These are phyloP conservation scores for Fistulina hepatica DNA, from an alignment of 1,284 basidiomycete species.

Conservation along the genomic window DNA sequence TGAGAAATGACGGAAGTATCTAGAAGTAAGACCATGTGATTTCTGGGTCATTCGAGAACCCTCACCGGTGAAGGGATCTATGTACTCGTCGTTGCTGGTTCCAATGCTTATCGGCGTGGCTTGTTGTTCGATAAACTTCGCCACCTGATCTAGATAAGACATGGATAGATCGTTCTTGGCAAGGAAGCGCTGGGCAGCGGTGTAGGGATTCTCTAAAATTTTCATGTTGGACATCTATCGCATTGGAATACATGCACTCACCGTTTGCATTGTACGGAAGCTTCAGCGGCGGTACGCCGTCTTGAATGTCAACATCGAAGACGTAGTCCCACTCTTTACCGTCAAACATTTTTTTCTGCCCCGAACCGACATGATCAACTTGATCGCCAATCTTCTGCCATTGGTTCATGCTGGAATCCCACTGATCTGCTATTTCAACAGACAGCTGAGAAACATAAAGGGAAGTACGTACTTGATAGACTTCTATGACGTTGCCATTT, in stretches of 20 bases:
- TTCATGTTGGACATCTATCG: conserved; percentile 7
- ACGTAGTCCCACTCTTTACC: conserved; percentile 98
- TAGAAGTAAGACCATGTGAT: conserved; percentile 22
- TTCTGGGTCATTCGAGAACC: conserved; percentile 1
- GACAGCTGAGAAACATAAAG: background rate
- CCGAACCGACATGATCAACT: conserved; percentile 82
- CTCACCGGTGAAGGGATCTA: conserved; percentile 87
- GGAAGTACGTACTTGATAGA: conserved; percentile 57
- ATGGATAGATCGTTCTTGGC: conserved; percentile 75
- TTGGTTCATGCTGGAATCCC: conserved; percentile 56
- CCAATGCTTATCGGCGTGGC: conserved; percentile 69
- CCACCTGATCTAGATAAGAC: conserved; percentile 84
- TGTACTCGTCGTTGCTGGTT: conserved; percentile 43
- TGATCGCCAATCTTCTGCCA: conserved; percentile 97
- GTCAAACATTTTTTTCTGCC: conserved; percentile 67
- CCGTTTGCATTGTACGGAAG: conserved; percentile 88
- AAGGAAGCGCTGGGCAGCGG: conserved; percentile 85
- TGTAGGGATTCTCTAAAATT: conserved; percentile 77
- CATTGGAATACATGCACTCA: conserved; percentile 25
- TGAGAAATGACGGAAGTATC: conserved; percentile 53
- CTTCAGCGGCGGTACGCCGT: conserved; percentile 88
- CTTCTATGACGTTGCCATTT: conserved; percentile 71
- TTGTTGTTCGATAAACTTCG: conserved; percentile 90
- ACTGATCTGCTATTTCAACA: conserved; percentile 29
- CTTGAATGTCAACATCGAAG: conserved; percentile 94